Evolutionary conservation across 768 basidiomycete genomes (phyloP), one percentile per base, ranked within the genome.

Genomic region (Gyrodon lividus): DNA sequence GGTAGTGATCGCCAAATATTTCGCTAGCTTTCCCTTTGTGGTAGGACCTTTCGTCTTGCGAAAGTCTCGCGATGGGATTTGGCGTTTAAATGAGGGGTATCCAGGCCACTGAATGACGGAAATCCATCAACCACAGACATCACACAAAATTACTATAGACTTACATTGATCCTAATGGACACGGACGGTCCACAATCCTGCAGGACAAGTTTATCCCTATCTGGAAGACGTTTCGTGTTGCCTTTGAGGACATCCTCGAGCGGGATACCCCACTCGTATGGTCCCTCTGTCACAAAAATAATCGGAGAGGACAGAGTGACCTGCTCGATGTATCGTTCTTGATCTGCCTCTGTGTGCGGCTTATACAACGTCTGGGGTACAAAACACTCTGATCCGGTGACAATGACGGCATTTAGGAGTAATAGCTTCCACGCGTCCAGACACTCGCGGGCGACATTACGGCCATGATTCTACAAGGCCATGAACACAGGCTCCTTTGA

Each of bases 61-160:
- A 67, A 86, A 89, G 65, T 89, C 85, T 61, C 82, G 80, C 7
- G 87, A 88, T 8, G 84, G 82, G 57, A 89, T 87, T 62, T 87
- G 86, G 46, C 81, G 72, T 58, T 79, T 83, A 83, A 84, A 89
- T 48, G 79, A 77, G 41, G 79, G 69, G 64, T 89, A 88, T 9
- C 87, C 86, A n/a, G 85, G 85, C 86, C 87, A 89, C 87, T 88
- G 58, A 38, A 31, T 57, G 33, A 49, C 48, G 46, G 12, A 26
- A 28, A 35, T 23, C 17, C 6, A 7, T 51, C 26, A 58, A 8
- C 22, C 17, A 9, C 23, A 2, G 31, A 31, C 12, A 6, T 26
- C 42, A 17, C 22, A 10, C 37, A 17, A 4, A 17, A 16, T 9
- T 10, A 12, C 42, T 38, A 14, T 41, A 28, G 43, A 51, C 49